Percentiles rank a stretch among this genome's conserved stretches.
phyloP scores from a whole-genome alignment of 2,329 filamentous ascomycete species.

The Cryphonectria parasitica region DNA sequence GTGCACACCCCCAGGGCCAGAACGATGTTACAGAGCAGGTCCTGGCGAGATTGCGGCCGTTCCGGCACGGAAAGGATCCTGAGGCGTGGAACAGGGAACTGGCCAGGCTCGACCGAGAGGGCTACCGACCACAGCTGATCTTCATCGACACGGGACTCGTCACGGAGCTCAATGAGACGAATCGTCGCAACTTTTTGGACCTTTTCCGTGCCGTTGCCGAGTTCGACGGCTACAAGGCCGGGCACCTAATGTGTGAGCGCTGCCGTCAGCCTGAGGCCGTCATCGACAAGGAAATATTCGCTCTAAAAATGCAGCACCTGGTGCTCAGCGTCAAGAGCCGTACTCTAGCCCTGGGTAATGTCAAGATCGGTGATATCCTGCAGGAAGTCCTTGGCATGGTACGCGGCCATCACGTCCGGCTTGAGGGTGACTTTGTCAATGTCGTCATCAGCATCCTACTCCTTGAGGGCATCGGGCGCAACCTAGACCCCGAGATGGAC shows the following conservation, averaged over 20 bases:
- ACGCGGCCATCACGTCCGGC: conserved; percentile 83
- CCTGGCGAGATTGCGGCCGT: conserved; percentile 76
- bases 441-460: conserved; percentile 94
- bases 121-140: conserved; percentile 90
- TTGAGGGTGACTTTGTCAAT: conserved; percentile 98
- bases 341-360: conserved; percentile 88
- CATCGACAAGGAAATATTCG: conserved; percentile 86
- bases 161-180: conserved; percentile 85
- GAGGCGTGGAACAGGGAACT: conserved; percentile 76
- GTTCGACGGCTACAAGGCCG: conserved; percentile 95
- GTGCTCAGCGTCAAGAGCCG: conserved; percentile 87
- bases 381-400: conserved; percentile 93
- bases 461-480: conserved; percentile 90
- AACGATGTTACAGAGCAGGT: conserved; percentile 85
- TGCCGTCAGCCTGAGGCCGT: conserved; percentile 92
- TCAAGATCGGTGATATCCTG: conserved; percentile 94
- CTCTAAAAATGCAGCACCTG: conserved; percentile 94
- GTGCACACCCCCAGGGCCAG: conserved; percentile 40
- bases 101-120: conserved; percentile 77
- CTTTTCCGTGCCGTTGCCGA: conserved; percentile 95
- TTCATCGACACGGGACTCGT: conserved; percentile 98
- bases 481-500: conserved; percentile 83
- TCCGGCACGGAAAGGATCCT: conserved; percentile 63
- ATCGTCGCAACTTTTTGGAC: conserved; percentile 89
- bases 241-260: conserved; percentile 92